Evolutionary conservation across 108 stramenopile genomes (phyloP), one percentile per base, ranked within the genome.

Genomic region (Fistulifera pelliculosa): DNA sequence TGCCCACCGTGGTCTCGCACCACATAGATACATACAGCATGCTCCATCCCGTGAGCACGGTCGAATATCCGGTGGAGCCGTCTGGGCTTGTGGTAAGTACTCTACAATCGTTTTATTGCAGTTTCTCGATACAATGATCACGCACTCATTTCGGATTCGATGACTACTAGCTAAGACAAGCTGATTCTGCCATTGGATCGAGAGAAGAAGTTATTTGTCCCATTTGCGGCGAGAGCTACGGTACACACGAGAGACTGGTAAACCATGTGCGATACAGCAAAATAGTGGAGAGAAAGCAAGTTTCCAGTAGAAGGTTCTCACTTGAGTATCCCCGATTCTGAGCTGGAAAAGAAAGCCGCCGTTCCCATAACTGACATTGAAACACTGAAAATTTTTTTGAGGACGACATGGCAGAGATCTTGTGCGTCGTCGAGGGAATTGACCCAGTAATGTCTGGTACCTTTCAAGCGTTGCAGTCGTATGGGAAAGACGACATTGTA

Each of bases 391-490:
- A 66, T 4, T 60, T 71, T 50, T 57, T 79, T 16, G 61, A 50
- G 27, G 48, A 70, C 17, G 51, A 66, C 0, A 65, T 80, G 27
- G 39, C 69, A 13, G 86, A 88, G 56, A 73, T 88, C 47, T 61
- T 83, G n/a, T 64, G 66, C 25, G 81, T 83, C 12, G 68, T 87
- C 15, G 85, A 87, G 54, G 85, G 73, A 11, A 82, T 87, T 58
- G 71, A 75, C 58, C 80, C 86, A 14, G 60, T 77, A 47, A 52
- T 66, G 18, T 72, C 68, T 0, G 83, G 79, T 38, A 78, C 79
- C n/a, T 84, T 89, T 50, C 79, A 86, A 56, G 82, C 87, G 14
- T 38, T 85, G 24, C 87, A 93, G 51, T 73, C 70, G 1, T 88
- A 93, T 66, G 80, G 71, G 39, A 50, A 64, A 19, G 83, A 84